Evolutionary conservation across 768 basidiomycete species (phyloP).

Genomic region (Gautieria morchelliformis): DNA sequence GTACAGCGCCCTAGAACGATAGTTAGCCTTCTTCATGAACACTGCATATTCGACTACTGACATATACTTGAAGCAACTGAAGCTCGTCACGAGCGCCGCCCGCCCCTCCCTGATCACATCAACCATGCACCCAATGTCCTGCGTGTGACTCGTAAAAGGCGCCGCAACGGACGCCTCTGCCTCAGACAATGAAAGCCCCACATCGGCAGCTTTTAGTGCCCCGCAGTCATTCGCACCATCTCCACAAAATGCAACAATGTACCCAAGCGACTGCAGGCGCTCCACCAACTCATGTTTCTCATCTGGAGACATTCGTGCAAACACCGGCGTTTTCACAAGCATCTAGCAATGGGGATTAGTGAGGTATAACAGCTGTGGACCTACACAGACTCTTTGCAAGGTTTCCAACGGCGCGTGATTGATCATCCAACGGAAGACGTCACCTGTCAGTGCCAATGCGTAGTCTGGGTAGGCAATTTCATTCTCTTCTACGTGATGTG

Average conservation of each 20-base stretch:
- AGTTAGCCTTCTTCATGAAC: neutral
- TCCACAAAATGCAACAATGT: conserved; percentile 96
- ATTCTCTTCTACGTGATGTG: conserved; percentile 59
- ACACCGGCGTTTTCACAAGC: conserved; percentile 94
- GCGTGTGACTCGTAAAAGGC: conserved; percentile 87
- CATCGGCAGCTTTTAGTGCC: conserved; percentile 96
- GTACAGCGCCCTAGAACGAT: conserved; percentile 74
- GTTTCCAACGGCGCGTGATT: conserved; percentile 92
- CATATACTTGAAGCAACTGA: conserved; percentile 99
- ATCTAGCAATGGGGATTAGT: conserved; percentile 44
- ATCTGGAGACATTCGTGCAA: conserved; percentile 98
- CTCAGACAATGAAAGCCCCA: conserved; percentile 92
- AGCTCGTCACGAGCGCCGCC: conserved; percentile 93
- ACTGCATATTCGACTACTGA: conserved; percentile 29
- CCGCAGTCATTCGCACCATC: conserved; percentile 99
- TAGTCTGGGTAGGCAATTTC: conserved; percentile 80
- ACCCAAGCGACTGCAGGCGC: conserved; percentile 84
- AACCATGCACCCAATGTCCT: conserved; percentile 92
- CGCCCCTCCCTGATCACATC: conserved; percentile 96
- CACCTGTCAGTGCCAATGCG: conserved; percentile 84
- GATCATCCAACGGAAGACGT: conserved; percentile 97
- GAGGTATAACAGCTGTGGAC: neutral
- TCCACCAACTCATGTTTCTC: conserved; percentile 99
- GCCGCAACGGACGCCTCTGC: conserved; percentile 98
- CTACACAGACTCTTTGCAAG: conserved; percentile 68